Conservation (phyloP, 2,329 filamentous ascomycete species). For the Colletotrichum liaoningense region DNA sequence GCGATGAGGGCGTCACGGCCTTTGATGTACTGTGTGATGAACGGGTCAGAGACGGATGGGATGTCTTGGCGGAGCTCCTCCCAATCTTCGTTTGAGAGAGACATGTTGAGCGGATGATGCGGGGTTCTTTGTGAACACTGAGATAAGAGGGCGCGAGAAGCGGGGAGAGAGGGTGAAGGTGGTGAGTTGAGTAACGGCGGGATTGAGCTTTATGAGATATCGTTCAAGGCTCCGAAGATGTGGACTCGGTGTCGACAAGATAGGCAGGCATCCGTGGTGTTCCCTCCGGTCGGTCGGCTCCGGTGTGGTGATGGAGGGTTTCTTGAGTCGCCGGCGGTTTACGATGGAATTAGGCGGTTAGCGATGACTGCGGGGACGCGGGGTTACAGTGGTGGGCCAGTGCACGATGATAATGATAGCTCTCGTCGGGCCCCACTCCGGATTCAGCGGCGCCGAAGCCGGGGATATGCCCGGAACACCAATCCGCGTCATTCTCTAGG, state of each 20-base stretch:
- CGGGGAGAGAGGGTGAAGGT: background rate
- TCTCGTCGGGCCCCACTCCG: background rate
- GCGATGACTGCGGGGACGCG: slow-evolving; percentile 5
- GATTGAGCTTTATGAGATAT: slow-evolving; percentile 1
- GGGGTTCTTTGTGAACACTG: background rate
- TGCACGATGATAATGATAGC: background rate
- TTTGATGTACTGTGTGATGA: slow-evolving; percentile 84
- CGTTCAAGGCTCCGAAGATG: background rate
- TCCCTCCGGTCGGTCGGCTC: slow-evolving; percentile 6
- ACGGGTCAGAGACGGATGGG: slow-evolving; percentile 73
- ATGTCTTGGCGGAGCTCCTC: slow-evolving; percentile 66
- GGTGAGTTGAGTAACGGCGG: background rate
- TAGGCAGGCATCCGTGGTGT: slow-evolving; percentile 21
- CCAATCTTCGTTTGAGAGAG: slow-evolving; percentile 68
- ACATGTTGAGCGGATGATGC: slow-evolving; percentile 41
- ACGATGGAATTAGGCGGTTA: slow-evolving; percentile 29
- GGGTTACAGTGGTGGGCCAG: slow-evolving; percentile 11
- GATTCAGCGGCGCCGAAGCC: background rate
- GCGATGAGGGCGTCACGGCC: slow-evolving; percentile 81
- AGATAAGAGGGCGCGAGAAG: background rate
- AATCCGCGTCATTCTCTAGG: too few relatives aligned
- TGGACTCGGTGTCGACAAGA: slow-evolving; percentile 2
- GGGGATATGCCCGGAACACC: background rate
- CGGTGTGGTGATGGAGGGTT: background rate
- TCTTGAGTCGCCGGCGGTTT: slow-evolving; percentile 10